Evolutionary conservation across 495 filamentous ascomycete genomes (phyloP).

Genomic region (Aspergillus leporis): DNA sequence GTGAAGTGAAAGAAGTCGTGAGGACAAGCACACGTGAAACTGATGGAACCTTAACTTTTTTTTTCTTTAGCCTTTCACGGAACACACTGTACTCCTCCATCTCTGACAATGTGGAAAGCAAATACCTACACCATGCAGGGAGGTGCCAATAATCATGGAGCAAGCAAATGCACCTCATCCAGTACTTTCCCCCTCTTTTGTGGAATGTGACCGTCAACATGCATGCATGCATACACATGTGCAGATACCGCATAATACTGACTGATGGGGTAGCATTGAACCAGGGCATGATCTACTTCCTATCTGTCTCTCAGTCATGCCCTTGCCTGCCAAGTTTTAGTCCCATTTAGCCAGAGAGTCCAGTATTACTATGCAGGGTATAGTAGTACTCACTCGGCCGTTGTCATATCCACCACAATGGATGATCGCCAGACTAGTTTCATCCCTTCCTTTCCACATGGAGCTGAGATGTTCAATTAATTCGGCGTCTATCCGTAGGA

Average conservation of each 20-base stretch:
- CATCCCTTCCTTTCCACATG: constrained; percentile 7
- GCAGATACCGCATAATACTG: background rate
- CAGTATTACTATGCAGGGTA: background rate
- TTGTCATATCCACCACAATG: background rate
- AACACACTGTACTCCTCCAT: background rate
- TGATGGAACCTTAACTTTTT: background rate
- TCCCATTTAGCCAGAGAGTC: background rate
- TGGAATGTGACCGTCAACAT: constrained; percentile 20
- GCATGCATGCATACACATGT: constrained; percentile 8
- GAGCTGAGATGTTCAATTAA: background rate
- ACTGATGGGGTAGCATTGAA: background rate
- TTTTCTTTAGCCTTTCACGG: background rate
- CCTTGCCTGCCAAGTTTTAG: constrained; percentile 14
- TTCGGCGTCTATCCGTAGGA: background rate
- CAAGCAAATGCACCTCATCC: background rate
- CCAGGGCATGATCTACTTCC: constrained; percentile 5
- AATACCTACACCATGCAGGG: constrained; percentile 6
- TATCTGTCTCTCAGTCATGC: background rate
- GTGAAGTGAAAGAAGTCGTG: constrained; percentile 2
- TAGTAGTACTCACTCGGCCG: background rate
- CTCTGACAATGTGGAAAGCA: background rate
- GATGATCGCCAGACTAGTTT: background rate
- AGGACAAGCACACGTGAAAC: constrained; percentile 15
- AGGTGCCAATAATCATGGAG: constrained; percentile 10
- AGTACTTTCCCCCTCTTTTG: constrained; percentile 5